These are phyloP conservation scores for Clarkia xantiana DNA, from an alignment of 345 rosid species.

Conservation along the genomic window DNA sequence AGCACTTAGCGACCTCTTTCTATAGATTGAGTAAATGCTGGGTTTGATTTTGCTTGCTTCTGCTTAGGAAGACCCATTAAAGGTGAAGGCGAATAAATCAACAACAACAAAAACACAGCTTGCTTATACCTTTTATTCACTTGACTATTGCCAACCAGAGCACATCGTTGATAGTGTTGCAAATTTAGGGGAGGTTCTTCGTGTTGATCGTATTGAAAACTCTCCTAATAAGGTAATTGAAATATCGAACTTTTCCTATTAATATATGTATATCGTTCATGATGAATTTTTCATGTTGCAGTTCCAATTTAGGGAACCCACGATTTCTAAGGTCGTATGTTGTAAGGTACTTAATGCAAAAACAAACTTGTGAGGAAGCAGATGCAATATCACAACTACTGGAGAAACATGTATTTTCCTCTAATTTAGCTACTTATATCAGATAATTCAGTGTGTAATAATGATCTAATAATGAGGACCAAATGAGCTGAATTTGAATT, in stretches of 20 bases:
- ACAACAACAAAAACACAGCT: constrained; percentile 87
- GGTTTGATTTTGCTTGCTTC: constrained; percentile 8
- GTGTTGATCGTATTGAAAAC: constrained; percentile 84
- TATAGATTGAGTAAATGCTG: not conserved
- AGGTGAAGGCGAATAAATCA: constrained; percentile 83
- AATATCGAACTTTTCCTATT: not conserved
- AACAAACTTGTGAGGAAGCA: too few relatives aligned
- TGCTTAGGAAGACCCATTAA: constrained; percentile 57
- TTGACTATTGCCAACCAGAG: constrained; percentile 52
- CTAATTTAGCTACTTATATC: too few relatives aligned
- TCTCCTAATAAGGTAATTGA: constrained; percentile 59
- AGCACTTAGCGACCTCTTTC: not conserved
- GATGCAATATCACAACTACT: too few relatives aligned
- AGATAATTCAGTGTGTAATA: too few relatives aligned
- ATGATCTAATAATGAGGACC: too few relatives aligned
- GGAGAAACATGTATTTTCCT: too few relatives aligned
- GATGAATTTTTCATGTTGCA: constrained; percentile 18
- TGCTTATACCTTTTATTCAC: constrained; percentile 73
- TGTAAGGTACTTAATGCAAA: constrained; percentile 36
- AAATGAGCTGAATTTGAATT: too few relatives aligned
- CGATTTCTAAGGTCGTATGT: constrained; percentile 47
- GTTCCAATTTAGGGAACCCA: constrained; percentile 79
- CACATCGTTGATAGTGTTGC: constrained; percentile 64
- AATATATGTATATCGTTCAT: not conserved
- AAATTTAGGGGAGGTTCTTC: constrained; percentile 92